A percentile compares a stretch with the other conserved stretches of the same genome.
phyloP scores from a whole-genome alignment of 768 basidiomycete genomes.

The Pleurotus djamor region DNA sequence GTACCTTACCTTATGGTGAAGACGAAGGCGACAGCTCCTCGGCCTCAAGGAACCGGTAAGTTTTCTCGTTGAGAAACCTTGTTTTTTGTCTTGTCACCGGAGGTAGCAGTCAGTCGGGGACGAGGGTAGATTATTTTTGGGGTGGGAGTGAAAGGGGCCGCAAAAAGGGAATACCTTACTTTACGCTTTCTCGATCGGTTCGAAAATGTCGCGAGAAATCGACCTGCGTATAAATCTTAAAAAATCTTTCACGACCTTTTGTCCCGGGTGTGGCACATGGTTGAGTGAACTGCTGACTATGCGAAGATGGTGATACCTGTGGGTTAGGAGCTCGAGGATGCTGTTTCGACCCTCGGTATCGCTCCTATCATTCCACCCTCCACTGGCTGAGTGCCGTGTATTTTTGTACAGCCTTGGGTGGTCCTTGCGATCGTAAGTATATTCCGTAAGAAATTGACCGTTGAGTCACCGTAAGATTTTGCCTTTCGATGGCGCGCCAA shows the following conservation, averaged over 20 bases:
- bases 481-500: neutral
- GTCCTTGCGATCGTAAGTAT: neutral
- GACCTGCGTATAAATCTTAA: neutral
- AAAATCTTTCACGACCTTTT: neutral
- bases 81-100: neutral
- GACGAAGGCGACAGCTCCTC: too few relatives aligned
- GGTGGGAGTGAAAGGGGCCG: neutral
- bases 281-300: too few relatives aligned
- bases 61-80: too few relatives aligned
- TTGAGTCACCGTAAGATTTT: constrained; percentile 3
- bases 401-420: too few relatives aligned
- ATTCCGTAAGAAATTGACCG: constrained; percentile 2
- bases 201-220: neutral
- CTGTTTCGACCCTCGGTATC: too few relatives aligned
- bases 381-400: too few relatives aligned
- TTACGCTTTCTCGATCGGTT: neutral
- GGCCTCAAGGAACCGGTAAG: too few relatives aligned
- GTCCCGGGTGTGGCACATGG: too few relatives aligned
- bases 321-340: too few relatives aligned
- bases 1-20: too few relatives aligned
- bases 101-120: neutral
- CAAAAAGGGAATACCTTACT: neutral
- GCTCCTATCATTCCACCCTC: too few relatives aligned
- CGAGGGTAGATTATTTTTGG: neutral
- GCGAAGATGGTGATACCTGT: too few relatives aligned